Evolutionary conservation across 495 filamentous ascomycete genomes (phyloP), one percentile per base, ranked within the genome.

Genomic region (Penicillium verhagenii): DNA sequence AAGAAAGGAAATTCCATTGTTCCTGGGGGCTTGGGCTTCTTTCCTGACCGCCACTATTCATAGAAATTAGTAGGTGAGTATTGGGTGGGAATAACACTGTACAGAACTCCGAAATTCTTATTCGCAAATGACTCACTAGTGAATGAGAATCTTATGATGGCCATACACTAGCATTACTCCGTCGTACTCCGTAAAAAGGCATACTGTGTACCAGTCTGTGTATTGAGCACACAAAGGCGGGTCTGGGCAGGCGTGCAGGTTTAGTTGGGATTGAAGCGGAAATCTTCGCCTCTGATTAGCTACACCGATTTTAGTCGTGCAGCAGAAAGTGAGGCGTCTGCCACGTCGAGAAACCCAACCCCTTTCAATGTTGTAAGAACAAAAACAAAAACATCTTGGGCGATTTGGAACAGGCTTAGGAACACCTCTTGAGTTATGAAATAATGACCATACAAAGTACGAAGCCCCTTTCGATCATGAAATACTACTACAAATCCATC

Each of bases 1-100:
- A n/a, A n/a, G n/a, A n/a, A n/a, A n/a, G 11, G 47, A 38, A 50
- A 39, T 31, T 23, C 14, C 14, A 16, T 16, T 18, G 8, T 11
- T 13, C 6, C 18, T 31, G 21, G 39, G 19, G 29, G 16, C 19
- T 57, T 33, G 29, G 47, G 51, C 39, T 50, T 40, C 21, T 26
- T 37, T 58, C 42, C 61, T 64, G 61, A 64, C 61, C 61, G 61
- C 61, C 51, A 61, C 35, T 58, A 52, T 57, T 28, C 6, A 19
- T 16, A 16, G 25, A 35, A 42, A 16, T 46, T 28, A 13, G 13
- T 10, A 4, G 16, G 18, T 23, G 23, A 14, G 11, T 46, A 11
- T 46, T 46, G 19, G n/a, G n/a, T n/a, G n/a, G n/a, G n/a, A n/a
- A n/a, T n/a, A n/a, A n/a, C n/a, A n/a, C n/a, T 19, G 9, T 4